These are phyloP conservation scores for Fusarium nisikadoi DNA, from an alignment of 2,329 filamentous ascomycete species.

Conservation along the genomic window DNA sequence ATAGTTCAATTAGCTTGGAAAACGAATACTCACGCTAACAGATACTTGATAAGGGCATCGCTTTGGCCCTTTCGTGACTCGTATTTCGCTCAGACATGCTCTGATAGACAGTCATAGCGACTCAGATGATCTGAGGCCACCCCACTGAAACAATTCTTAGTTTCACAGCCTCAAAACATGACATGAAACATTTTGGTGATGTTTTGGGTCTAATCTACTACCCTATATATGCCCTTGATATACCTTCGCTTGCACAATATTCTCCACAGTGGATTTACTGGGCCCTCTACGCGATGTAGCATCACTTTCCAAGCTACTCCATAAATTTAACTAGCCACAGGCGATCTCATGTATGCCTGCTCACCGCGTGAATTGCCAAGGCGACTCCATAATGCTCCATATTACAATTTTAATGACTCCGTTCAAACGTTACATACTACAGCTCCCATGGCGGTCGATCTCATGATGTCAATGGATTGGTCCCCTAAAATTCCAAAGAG, in stretches of 20 bases:
- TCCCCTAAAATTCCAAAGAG: no score
- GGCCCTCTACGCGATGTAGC: not conserved
- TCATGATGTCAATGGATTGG: no score
- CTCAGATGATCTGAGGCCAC: not conserved
- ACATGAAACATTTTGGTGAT: not conserved
- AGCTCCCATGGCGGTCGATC: no score
- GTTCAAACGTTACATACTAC: not conserved
- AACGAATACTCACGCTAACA: no score
- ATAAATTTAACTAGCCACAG: not conserved
- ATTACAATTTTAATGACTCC: fast-evolving
- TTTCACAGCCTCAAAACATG: not conserved
- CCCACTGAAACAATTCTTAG: not conserved
- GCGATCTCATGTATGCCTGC: not conserved
- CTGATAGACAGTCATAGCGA: not conserved
- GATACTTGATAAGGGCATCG: not conserved
- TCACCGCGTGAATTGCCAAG: not conserved
- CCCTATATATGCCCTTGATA: not conserved
- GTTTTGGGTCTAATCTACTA: not conserved
- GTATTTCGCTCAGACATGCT: not conserved
- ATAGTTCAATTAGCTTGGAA: not conserved
- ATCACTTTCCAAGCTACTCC: not conserved
- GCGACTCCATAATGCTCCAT: not conserved
- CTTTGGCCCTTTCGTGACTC: not conserved
- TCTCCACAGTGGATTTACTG: not conserved
- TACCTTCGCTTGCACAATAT: not conserved